Evolutionary conservation across 2,329 filamentous ascomycete genomes (phyloP).

Genomic region (Ophiostoma pallidulum): DNA sequence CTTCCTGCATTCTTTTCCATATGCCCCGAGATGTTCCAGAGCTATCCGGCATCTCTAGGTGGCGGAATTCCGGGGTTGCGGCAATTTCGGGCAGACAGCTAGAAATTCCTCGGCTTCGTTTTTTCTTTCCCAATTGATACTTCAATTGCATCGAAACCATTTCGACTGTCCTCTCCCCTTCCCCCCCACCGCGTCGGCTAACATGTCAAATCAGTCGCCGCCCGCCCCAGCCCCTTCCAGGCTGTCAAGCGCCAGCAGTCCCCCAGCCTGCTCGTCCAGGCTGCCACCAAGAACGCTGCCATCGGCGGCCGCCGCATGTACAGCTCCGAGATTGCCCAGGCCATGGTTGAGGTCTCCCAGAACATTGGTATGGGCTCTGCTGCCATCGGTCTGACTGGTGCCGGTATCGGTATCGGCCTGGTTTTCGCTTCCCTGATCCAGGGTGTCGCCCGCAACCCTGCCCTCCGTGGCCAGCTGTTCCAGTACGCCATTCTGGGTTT

Average conservation of each 20-base stretch:
- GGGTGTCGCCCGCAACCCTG: conserved; percentile 88
- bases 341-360: conserved; percentile 84
- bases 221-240: conserved; percentile 55
- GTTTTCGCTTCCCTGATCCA: conserved; percentile 86
- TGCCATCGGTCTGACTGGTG: conserved; percentile 85
- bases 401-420: conserved; percentile 91
- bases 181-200: neutral
- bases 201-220: conserved; percentile 37
- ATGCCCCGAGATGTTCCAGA: neutral
- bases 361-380: conserved; percentile 83
- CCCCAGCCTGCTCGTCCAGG: conserved; percentile 53
- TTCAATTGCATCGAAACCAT: neutral
- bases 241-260: conserved; percentile 67
- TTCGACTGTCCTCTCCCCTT: neutral
- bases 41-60: neutral
- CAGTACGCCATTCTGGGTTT: conserved; percentile 56
- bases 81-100: conserved; percentile 11
- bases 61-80: conserved; percentile 6
- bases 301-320: conserved; percentile 60
- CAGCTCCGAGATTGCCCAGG: conserved; percentile 80
- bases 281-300: conserved; percentile 54
- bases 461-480: conserved; percentile 87
- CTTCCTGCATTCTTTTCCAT: neutral
- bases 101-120: no score
- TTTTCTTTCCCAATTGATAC: conserved; percentile 7